Evolutionary conservation across 768 basidiomycete species (phyloP).

Genomic region (Panus rudis): DNA sequence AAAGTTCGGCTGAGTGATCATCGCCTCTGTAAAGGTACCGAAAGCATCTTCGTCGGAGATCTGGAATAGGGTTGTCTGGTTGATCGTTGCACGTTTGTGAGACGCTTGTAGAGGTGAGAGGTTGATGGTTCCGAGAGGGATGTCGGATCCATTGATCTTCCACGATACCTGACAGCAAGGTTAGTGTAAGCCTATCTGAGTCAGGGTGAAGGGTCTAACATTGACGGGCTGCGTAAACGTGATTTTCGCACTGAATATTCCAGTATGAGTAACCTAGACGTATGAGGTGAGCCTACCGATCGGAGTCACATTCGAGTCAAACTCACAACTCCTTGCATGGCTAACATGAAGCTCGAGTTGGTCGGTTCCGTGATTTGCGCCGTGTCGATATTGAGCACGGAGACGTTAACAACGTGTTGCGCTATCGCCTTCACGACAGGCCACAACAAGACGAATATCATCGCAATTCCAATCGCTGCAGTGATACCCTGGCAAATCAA

Average conservation of each 20-base stretch:
- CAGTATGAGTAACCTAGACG: slow-evolving; percentile 55
- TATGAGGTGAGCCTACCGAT: not conserved
- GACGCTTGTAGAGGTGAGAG: slow-evolving; percentile 42
- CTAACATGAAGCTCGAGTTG: slow-evolving; percentile 44
- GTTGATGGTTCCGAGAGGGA: slow-evolving; percentile 47
- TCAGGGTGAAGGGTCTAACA: slow-evolving; percentile 22
- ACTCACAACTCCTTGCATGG: slow-evolving; percentile 47
- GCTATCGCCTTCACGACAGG: slow-evolving; percentile 63
- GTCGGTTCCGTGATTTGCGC: slow-evolving; percentile 45
- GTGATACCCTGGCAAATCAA: slow-evolving; percentile 53
- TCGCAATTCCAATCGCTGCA: slow-evolving; percentile 46
- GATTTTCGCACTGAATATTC: slow-evolving; percentile 58
- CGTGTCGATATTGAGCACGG: slow-evolving; percentile 46
- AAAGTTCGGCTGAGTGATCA: slow-evolving; percentile 64
- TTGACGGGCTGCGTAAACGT: slow-evolving; percentile 49
- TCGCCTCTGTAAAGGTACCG: slow-evolving; percentile 47
- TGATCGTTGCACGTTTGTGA: slow-evolving; percentile 51
- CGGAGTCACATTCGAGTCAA: not conserved
- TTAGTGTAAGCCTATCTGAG: not conserved
- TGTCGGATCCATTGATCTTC: slow-evolving; percentile 35
- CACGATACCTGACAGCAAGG: slow-evolving; percentile 37
- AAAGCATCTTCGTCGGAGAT: slow-evolving; percentile 54
- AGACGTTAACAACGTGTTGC: slow-evolving; percentile 54
- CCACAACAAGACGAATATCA: slow-evolving; percentile 62
- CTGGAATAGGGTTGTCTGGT: slow-evolving; percentile 51